Evolutionary conservation across 352 stramenopile species (phyloP).

Genomic region (Globisporangium heterothallicum): DNA sequence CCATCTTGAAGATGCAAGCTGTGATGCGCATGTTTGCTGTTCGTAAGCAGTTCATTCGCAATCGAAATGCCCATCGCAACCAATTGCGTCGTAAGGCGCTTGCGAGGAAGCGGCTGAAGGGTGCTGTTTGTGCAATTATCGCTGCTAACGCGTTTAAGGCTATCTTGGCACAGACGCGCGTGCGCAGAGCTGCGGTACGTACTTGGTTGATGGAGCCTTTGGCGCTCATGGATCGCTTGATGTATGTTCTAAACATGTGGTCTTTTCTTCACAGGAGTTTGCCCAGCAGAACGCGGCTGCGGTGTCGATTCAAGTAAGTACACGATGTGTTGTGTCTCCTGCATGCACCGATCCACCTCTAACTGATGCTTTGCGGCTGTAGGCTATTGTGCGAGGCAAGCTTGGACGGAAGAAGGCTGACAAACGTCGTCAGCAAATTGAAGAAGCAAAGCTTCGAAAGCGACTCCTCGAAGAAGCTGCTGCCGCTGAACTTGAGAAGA

Average conservation of each 20-base stretch:
- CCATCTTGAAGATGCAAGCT: conserved; percentile 78
- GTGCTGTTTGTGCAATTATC: conserved; percentile 55
- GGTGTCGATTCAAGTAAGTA: conserved; percentile 74
- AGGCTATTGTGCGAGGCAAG: conserved; percentile 73
- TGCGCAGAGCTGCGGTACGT: conserved; percentile 33
- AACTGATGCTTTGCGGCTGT: too few species aligned
- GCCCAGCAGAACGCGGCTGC: conserved; percentile 46
- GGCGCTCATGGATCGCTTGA: too few species aligned
- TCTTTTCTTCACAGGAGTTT: conserved; percentile 17
- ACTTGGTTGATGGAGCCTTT: too few species aligned
- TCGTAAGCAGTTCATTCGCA: conserved; percentile 75
- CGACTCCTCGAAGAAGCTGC: conserved; percentile 69
- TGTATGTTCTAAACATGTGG: background rate
- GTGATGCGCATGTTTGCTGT: conserved; percentile 84
- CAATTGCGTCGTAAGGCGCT: conserved; percentile 55
- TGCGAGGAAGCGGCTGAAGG: conserved; percentile 68
- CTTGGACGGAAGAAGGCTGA: conserved; percentile 68
- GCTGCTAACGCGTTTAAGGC: conserved; percentile 68
- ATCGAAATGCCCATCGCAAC: conserved; percentile 64
- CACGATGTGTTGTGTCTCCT: too few species aligned
- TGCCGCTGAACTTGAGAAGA: conserved; percentile 50
- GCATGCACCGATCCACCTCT: too few species aligned
- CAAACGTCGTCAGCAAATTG: conserved; percentile 54
- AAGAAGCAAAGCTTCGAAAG: conserved; percentile 78
- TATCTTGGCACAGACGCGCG: conserved; percentile 43